Evolutionary conservation across 2,329 filamentous ascomycete genomes (phyloP).

Genomic region (Trichocomaceae sp.): DNA sequence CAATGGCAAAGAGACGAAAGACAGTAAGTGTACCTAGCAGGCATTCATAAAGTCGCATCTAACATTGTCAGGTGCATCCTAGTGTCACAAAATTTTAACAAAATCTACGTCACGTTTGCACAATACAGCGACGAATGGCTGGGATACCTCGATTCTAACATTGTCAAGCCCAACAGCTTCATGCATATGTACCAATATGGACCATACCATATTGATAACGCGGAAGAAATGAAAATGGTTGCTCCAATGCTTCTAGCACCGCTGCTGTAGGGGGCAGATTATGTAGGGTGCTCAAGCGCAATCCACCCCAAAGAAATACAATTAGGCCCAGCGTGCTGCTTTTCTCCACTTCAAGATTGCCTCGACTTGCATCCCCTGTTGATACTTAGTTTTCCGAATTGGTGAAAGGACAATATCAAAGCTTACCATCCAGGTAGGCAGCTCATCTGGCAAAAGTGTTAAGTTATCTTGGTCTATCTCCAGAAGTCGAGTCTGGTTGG

Average conservation of each 20-base stretch:
- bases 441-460: neutral
- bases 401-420: neutral
- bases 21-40: no score
- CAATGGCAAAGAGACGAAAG: no score
- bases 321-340: neutral
- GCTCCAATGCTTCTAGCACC: no score
- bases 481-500: neutral
- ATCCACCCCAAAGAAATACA: neutral
- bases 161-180: neutral
- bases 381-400: neutral
- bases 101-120: no score
- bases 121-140: neutral
- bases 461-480: neutral
- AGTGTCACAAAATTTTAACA: no score
- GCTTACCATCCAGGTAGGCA: neutral
- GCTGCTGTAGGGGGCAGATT: no score
- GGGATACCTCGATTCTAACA: neutral
- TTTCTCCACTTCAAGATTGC: neutral
- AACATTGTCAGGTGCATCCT: no score
- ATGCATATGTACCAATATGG: neutral
- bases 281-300: neutral
- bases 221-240: neutral
- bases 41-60: no score
- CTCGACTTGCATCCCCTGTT: neutral
- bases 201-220: neutral